These are phyloP conservation scores for Agarophyton chilense DNA, from an alignment of 23 red algal species.

Conservation along the genomic window DNA sequence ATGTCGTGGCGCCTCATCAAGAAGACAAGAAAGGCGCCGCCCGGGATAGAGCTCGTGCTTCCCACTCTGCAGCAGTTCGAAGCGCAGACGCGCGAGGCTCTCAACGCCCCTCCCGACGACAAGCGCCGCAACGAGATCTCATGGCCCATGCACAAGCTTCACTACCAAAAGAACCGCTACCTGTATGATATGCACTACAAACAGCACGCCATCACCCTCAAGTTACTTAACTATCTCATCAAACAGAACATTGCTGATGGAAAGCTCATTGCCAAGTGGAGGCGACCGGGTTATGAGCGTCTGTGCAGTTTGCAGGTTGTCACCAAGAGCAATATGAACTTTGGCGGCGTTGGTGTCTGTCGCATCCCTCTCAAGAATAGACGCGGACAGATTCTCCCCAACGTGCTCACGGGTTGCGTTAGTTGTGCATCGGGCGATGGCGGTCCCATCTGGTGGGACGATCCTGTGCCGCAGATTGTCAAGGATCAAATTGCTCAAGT, in stretches of 20 bases:
- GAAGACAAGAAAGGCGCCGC: conserved; percentile 67
- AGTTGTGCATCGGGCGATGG: conserved; percentile 83
- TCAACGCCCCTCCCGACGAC: conserved; percentile 67
- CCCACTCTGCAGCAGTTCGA: conserved; percentile 69
- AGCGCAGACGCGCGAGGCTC: conserved; percentile 68
- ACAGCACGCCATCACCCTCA: conserved; percentile 60
- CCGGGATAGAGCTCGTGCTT: conserved; percentile 61
- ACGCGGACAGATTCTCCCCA: conserved; percentile 80
- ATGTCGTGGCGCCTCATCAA: conserved; percentile 84
- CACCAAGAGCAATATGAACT: conserved; percentile 72
- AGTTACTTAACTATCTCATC: conserved; percentile 74
- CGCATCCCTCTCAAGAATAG: conserved; percentile 71
- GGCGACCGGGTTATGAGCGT: conserved; percentile 84
- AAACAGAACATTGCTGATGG: conserved; percentile 75
- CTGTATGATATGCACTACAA: conserved; percentile 79
- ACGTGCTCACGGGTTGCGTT: conserved; percentile 88
- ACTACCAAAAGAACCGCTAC: conserved; percentile 91
- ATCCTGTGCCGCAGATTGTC: conserved; percentile 83
- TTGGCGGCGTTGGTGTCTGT: conserved; percentile 78
- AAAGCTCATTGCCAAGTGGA: conserved; percentile 85
- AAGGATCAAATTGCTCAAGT: conserved; percentile 43
- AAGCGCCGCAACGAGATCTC: conserved; percentile 77
- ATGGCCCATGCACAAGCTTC: conserved; percentile 82
- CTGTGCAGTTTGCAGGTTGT: conserved; percentile 75
- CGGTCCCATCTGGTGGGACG: conserved; percentile 95